Base-by-base conservation (phyloP, 2,329 filamentous ascomycete genomes). In the Colletotrichum chrysophilum region DNA sequence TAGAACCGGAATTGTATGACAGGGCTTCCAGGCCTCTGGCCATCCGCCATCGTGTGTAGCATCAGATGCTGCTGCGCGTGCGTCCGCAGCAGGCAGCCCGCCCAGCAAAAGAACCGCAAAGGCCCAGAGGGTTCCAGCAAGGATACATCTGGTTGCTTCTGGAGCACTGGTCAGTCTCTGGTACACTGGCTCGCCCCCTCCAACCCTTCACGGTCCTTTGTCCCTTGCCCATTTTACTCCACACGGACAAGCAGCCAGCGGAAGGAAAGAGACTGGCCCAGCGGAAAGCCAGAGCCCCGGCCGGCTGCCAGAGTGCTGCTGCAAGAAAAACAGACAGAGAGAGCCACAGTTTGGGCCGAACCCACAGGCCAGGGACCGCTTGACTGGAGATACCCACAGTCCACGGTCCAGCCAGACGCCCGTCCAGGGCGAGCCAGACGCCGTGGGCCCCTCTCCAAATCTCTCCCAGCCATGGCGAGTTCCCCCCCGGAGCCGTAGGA, bases 371-470 rank as follows among this genome's bases (percentile, higher is more conserved):
- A 58, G 56, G 66, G 36, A 62, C 34, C 32, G 36, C 38, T 48
- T 61, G 55, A 36, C 66, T 70, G 66, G 38, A 32, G 62, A 62
- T 72, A 71, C 34, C 72, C 72, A 75, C 72, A 75, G 72, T 36
- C 68, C 72, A 62, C 69, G 72, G 72, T 75, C 72, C 72, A 75
- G 72, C 68, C 72, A 72, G 56, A 62, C 72, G 62, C 69, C 69
- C 68, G 68, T 30, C 68, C 68, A 64, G 68, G 58, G 43, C 68
- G 36, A 70, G 68, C 68, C 68, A 14, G 36, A 62, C 30, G 56
- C 26, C 55, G 56, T 62, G 66, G 34, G 56, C 60, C 64, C 71
- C 65, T 71, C 55, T 62, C 67, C 65, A 69, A 73, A 69, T 66
- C 30, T 64, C 32, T 43, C 32, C 21, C 60, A 64, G 60, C 60